phyloP scores from a whole-genome alignment of 1,284 basidiomycete genomes.

The Naganishia albida region DNA sequence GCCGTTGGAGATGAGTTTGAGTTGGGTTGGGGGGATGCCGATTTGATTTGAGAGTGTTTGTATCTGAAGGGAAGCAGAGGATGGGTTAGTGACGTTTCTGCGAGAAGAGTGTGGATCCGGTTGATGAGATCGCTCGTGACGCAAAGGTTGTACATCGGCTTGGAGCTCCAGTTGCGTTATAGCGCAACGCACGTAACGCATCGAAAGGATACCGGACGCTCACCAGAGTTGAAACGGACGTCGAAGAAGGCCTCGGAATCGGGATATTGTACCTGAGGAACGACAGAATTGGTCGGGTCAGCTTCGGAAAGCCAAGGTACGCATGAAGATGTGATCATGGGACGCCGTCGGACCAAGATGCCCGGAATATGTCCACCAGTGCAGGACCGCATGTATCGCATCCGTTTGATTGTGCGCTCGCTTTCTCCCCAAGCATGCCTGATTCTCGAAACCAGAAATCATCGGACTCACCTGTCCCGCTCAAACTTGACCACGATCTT shows the following conservation, averaged over 20 bases:
- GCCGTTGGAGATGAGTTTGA: slow-evolving; percentile 54
- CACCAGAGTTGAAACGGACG: slow-evolving; percentile 39
- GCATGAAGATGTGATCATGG: not conserved
- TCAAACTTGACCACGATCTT: slow-evolving; percentile 35
- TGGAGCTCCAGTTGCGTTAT: too few species aligned
- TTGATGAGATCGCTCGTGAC: not conserved
- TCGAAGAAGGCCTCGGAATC: slow-evolving; percentile 49
- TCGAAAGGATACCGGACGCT: not conserved
- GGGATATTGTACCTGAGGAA: slow-evolving; percentile 52
- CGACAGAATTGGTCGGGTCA: not conserved
- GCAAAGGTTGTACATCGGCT: too few species aligned
- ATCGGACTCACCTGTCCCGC: slow-evolving; percentile 30
- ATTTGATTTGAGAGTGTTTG: slow-evolving; percentile 50
- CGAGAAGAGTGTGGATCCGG: not conserved
- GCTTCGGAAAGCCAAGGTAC: not conserved
- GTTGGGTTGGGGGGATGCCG: slow-evolving; percentile 42
- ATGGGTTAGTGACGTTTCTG: not conserved
- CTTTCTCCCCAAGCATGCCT: too few species aligned
- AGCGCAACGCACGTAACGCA: not conserved
- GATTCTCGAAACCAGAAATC: too few species aligned
- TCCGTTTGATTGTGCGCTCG: too few species aligned
- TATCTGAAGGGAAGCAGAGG: slow-evolving; percentile 22
- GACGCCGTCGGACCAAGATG: too few species aligned
- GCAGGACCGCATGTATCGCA: too few species aligned
- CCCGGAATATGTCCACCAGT: too few species aligned